Conservation (phyloP, 2,329 filamentous ascomycete species). For the Pyricularia sp. region DNA sequence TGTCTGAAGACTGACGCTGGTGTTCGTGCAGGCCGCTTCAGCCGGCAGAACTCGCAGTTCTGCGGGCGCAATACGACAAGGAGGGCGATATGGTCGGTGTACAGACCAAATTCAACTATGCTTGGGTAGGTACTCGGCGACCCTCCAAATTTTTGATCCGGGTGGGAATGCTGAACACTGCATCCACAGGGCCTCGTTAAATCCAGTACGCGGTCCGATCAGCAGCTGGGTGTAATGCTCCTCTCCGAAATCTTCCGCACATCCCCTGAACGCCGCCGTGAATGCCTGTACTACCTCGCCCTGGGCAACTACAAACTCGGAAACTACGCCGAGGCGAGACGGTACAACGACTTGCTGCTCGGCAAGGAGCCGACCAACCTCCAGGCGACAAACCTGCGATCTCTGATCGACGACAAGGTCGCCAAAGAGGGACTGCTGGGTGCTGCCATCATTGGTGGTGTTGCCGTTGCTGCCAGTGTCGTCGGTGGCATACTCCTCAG, state of each 20-base stretch:
- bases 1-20: constrained; percentile 5
- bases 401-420: constrained; percentile 91
- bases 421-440: constrained; percentile 89
- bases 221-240: constrained; percentile 88
- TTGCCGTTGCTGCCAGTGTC: constrained; percentile 88
- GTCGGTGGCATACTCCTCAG: constrained; percentile 80
- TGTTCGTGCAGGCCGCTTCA: constrained; percentile 62
- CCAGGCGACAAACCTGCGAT: constrained; percentile 77
- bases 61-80: constrained; percentile 91
- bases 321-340: constrained; percentile 89
- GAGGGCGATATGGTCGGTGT: constrained; percentile 95
- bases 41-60: constrained; percentile 82
- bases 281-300: constrained; percentile 97
- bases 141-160: neutral
- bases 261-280: constrained; percentile 83
- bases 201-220: constrained; percentile 72
- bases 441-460: constrained; percentile 86
- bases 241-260: constrained; percentile 95
- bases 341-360: constrained; percentile 88
- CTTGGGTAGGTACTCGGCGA: constrained; percentile 59
- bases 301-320: constrained; percentile 97
- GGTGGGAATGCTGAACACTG: neutral
- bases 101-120: constrained; percentile 99
- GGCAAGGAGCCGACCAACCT: constrained; percentile 88
- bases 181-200: constrained; percentile 77